Evolutionary conservation across 2,329 filamentous ascomycete genomes (phyloP).

Genomic region (Xylariales sp.): DNA sequence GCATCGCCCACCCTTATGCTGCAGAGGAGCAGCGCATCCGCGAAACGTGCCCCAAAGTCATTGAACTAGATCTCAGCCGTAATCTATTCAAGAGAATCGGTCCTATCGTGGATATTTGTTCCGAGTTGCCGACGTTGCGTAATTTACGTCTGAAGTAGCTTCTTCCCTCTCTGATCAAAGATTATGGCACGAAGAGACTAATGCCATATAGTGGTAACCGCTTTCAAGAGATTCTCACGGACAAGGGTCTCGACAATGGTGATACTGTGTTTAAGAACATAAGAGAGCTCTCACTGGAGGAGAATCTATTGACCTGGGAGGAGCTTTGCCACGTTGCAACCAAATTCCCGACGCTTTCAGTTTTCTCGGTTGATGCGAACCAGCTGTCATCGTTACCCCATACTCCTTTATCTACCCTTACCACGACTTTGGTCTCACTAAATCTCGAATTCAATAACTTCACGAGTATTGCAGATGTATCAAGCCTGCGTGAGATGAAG

Average conservation of each 20-base stretch:
- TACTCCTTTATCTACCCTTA: slow-evolving; percentile 33
- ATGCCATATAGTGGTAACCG: slow-evolving; percentile 63
- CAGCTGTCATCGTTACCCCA: slow-evolving; percentile 48
- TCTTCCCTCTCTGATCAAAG: slow-evolving; percentile 7
- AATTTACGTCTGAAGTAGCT: slow-evolving; percentile 68
- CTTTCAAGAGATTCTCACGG: slow-evolving; percentile 44
- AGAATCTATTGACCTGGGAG: slow-evolving; percentile 63
- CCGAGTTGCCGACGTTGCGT: slow-evolving; percentile 60
- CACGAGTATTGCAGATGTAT: slow-evolving; percentile 51
- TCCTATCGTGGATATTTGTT: slow-evolving; percentile 68
- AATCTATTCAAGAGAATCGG: slow-evolving; percentile 70
- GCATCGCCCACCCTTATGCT: slow-evolving; percentile 42
- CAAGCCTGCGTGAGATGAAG: slow-evolving; percentile 44
- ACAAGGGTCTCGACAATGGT: slow-evolving; percentile 29
- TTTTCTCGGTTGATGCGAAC: slow-evolving; percentile 53
- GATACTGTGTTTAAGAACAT: slow-evolving; percentile 43
- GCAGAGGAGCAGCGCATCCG: slow-evolving; percentile 35
- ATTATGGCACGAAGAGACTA: not conserved
- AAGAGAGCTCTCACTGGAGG: slow-evolving; percentile 59
- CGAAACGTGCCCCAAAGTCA: slow-evolving; percentile 60
- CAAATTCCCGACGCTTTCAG: slow-evolving; percentile 48
- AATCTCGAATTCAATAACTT: slow-evolving; percentile 73
- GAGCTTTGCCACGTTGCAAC: slow-evolving; percentile 52
- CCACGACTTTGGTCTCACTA: slow-evolving; percentile 54
- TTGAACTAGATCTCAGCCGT: slow-evolving; percentile 78